Percentiles rank a stretch among this genome's conserved stretches.
Conservation (phyloP, 1,284 basidiomycete genomes). For the Golubevia sp. region DNA sequence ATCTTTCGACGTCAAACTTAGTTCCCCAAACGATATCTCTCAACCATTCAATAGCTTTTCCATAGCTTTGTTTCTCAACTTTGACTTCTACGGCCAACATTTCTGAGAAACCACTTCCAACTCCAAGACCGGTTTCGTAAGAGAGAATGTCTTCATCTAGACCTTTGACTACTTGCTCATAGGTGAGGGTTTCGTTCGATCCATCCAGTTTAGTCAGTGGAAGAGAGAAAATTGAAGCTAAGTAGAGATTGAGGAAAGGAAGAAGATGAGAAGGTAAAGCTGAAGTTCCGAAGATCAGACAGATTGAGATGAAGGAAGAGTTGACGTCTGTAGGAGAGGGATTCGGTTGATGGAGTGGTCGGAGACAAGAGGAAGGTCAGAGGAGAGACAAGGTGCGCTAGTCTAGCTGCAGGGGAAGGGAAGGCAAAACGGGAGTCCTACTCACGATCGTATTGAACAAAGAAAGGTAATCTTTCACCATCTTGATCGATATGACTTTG, state of each 20-base stretch:
- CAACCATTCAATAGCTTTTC: slow-evolving; percentile 48
- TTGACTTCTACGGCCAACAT: slow-evolving; percentile 45
- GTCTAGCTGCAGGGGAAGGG: neutral
- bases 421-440: neutral
- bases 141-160: slow-evolving; percentile 54
- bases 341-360: neutral
- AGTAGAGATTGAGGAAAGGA: slow-evolving; percentile 46
- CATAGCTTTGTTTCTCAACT: slow-evolving; percentile 45
- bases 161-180: slow-evolving; percentile 52
- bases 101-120: slow-evolving; percentile 49
- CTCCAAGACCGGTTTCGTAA: slow-evolving; percentile 52
- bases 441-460: slow-evolving; percentile 46
- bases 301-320: slow-evolving; percentile 49
- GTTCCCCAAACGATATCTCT: slow-evolving; percentile 48
- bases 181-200: slow-evolving; percentile 19
- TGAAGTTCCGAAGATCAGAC: slow-evolving; percentile 39
- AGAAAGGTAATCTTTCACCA: slow-evolving; percentile 38
- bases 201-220: slow-evolving; percentile 36
- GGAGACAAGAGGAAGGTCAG: too few relatives aligned
- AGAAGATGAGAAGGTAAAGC: slow-evolving; percentile 37
- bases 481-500: slow-evolving; percentile 46
- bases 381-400: neutral
- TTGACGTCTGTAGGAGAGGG: slow-evolving; percentile 19
- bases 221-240: slow-evolving; percentile 52
- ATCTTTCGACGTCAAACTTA: slow-evolving; percentile 41